These are phyloP conservation scores for Cylindrodendrum hubeiense DNA, from an alignment of 2,329 filamentous ascomycete species.

Conservation along the genomic window DNA sequence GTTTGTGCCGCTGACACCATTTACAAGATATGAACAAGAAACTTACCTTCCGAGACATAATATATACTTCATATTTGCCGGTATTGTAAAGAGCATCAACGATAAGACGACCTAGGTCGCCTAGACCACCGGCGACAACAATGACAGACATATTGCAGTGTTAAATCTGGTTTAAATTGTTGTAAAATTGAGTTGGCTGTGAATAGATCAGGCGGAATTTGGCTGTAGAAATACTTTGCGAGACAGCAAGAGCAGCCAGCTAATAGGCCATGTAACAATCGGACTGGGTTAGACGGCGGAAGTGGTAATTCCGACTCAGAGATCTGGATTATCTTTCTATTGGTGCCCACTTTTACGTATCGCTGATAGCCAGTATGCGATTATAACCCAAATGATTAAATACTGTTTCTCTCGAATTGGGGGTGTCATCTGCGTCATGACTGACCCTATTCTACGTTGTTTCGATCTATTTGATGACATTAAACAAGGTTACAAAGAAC, in stretches of 20 bases:
- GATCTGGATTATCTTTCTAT: background rate
- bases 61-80: conserved; percentile 54
- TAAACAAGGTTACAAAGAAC: too few species aligned
- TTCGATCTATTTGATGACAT: too few species aligned
- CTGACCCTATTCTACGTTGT: too few species aligned
- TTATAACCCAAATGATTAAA: too few species aligned
- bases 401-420: too few species aligned
- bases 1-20: background rate
- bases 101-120: conserved; percentile 59
- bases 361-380: background rate
- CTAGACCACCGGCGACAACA: conserved; percentile 61
- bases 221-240: background rate
- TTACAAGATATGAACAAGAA: background rate
- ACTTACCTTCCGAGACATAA: conserved; percentile 56
- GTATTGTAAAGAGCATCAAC: conserved; percentile 55
- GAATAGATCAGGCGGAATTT: background rate
- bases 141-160: conserved; percentile 48
- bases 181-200: background rate
- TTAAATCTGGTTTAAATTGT: background rate
- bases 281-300: background rate
- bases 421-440: too few species aligned
- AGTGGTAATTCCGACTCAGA: background rate
- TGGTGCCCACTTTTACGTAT: background rate
- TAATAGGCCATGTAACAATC: too few species aligned
- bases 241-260: too few species aligned